Base-by-base conservation (phyloP, 495 filamentous ascomycete species). In the Xylona heveae region DNA sequence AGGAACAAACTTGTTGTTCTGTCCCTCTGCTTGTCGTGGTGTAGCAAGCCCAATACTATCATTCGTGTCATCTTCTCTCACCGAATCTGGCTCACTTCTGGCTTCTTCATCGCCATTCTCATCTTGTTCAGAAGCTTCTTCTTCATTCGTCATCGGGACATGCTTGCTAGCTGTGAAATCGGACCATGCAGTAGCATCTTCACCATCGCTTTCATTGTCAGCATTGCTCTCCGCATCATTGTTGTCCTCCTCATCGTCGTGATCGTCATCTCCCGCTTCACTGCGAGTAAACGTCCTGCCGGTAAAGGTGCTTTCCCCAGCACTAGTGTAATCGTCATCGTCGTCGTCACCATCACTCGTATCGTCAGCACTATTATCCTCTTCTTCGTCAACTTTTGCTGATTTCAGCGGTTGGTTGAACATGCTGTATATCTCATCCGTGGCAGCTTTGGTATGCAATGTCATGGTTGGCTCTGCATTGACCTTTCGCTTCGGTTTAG, bases 401-500 rank as follows among this genome's bases (percentile, higher is more conserved):
- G 46, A n/a, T 42, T 78, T 68, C 28, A 92, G 49, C 5, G 90
- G 85, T 28, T 90, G 80, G 43, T 88, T 95, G 54, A 97, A 95
- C 24, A 97, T 73, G 38, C 78, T 80, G 49, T 95, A 91, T 30
- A 97, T 94, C 39, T 95, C 90, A 44, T 95, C 84, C 30, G 82
- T 93, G 1, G 88, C 88, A 33, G 84, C 85, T 31, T 71, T 79
- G 12, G 88, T 97, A 45, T 94, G 79, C 39, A 97, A 66, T 1
- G 88, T 97, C 84, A 97, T 94, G 1, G 88, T 97, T 17, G 82
- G 79, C 46, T 92, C 82, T 2, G 64, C 51, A 8, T 66, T 63
- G 48, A 74, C 78, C 55, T 79, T 84, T 29, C 68, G 61, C 26
- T 64, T 73, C 18, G 81, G 62, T 47, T 82, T 91, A 1, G 69